phyloP scores from a whole-genome alignment of 495 filamentous ascomycete species.

The Amorphotheca resinae region DNA sequence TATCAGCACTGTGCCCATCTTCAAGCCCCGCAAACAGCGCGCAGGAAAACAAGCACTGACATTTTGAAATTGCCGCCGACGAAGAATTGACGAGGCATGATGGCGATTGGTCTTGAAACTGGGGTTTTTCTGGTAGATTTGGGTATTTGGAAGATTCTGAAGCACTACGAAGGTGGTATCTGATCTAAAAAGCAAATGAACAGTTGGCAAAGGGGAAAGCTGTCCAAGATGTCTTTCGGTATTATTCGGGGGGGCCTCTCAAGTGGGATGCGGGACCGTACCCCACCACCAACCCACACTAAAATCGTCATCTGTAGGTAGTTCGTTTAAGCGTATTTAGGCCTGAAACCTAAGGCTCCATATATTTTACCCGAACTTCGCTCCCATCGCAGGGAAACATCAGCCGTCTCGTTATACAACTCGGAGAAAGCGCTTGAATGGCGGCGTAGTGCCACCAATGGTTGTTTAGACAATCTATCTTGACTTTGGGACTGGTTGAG shows the following conservation, averaged over 20 bases:
- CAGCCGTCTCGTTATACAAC: too few relatives aligned
- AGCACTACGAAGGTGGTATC: background rate
- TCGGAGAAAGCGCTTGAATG: too few relatives aligned
- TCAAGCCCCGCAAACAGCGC: background rate
- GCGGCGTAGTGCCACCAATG: too few relatives aligned
- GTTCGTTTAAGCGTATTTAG: too few relatives aligned
- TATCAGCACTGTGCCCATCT: slow-evolving; percentile 6
- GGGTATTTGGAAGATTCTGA: background rate
- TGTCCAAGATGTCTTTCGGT: background rate
- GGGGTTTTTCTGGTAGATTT: slow-evolving; percentile 1
- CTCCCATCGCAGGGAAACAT: too few relatives aligned
- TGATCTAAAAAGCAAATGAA: background rate
- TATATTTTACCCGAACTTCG: too few relatives aligned
- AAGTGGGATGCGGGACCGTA: background rate
- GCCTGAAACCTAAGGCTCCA: too few relatives aligned
- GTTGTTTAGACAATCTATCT: too few relatives aligned
- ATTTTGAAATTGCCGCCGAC: slow-evolving; percentile 99
- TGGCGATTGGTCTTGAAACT: slow-evolving; percentile 18
- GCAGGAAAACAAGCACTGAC: slow-evolving; percentile 39
- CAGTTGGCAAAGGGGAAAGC: background rate
- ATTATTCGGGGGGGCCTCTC: background rate
- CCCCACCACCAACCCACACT: background rate
- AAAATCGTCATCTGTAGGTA: too few relatives aligned
- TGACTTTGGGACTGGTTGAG: too few relatives aligned
- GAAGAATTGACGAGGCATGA: slow-evolving; percentile 95